Percentiles rank a stretch among this genome's conserved stretches.
phyloP scores from a whole-genome alignment of 805 yeast species.

The Wickerhamiella occidentalis region DNA sequence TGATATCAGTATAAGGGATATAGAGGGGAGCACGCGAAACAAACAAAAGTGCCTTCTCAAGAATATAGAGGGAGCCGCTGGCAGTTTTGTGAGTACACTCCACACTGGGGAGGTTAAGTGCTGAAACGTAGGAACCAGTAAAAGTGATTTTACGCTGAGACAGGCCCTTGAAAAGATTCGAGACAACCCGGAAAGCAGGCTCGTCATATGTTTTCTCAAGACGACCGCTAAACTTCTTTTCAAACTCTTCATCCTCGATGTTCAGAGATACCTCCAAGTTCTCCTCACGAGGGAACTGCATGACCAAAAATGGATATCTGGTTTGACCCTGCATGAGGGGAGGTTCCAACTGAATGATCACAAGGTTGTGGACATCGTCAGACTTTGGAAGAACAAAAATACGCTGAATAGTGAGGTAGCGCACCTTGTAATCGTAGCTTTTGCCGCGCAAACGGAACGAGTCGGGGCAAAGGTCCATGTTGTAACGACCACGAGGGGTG shows the following conservation, averaged over 20 bases:
- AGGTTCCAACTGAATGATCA: slow-evolving; percentile 87
- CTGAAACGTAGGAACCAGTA: slow-evolving; percentile 71
- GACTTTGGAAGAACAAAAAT: slow-evolving; percentile 88
- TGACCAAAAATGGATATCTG: slow-evolving; percentile 78
- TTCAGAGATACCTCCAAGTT: slow-evolving; percentile 84
- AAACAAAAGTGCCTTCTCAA: slow-evolving; percentile 81
- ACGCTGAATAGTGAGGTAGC: slow-evolving; percentile 78
- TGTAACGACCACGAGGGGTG: slow-evolving; percentile 98
- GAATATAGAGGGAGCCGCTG: slow-evolving; percentile 87
- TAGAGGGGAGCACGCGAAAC: slow-evolving; percentile 89
- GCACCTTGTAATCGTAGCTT: slow-evolving; percentile 93
- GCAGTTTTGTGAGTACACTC: slow-evolving; percentile 88
- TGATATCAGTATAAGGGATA: slow-evolving; percentile 74
- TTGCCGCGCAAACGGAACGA: slow-evolving; percentile 90
- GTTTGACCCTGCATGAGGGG: slow-evolving; percentile 98
- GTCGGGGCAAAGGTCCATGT: slow-evolving; percentile 80
- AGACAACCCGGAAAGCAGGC: slow-evolving; percentile 72
- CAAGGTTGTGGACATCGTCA: slow-evolving; percentile 79
- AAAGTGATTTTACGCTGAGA: slow-evolving; percentile 74
- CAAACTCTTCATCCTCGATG: slow-evolving; percentile 69
- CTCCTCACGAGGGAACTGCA: slow-evolving; percentile 86
- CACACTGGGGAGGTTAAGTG: slow-evolving; percentile 71
- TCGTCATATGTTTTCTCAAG: slow-evolving; percentile 66
- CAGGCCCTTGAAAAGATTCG: slow-evolving; percentile 80
- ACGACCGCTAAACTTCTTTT: slow-evolving; percentile 59